phyloP scores from a whole-genome alignment of 805 yeast genomes.

The Candida pini region DNA sequence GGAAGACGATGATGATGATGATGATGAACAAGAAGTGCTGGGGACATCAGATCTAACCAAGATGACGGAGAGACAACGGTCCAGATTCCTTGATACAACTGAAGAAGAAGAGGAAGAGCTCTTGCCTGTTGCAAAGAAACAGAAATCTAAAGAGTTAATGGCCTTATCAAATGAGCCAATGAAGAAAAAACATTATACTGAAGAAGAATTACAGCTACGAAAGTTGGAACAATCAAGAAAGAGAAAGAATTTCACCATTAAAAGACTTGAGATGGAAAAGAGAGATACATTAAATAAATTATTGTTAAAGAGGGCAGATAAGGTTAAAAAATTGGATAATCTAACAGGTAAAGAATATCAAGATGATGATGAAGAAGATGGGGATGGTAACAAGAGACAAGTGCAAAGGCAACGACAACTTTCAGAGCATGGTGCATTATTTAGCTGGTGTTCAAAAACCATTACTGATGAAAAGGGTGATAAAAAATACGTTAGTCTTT shows the following conservation, averaged over 20 bases:
- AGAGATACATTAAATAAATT: conserved; percentile 85
- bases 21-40: conserved; percentile 37
- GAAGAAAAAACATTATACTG: conserved; percentile 59
- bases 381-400: conserved; percentile 4
- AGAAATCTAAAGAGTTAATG: conserved; percentile 24
- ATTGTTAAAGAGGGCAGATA: conserved; percentile 76
- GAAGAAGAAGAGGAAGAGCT: conserved; percentile 17
- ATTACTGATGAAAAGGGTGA: conserved; percentile 9
- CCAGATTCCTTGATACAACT: conserved; percentile 33
- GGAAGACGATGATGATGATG: conserved; percentile 24
- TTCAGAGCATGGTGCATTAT: conserved; percentile 39
- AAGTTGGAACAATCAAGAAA: conserved; percentile 86
- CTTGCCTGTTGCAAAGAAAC: conserved; percentile 5
- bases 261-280: conserved; percentile 86
- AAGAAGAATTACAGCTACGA: conserved; percentile 75
- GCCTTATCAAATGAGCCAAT: conserved; percentile 34
- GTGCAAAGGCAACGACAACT: conserved; percentile 33
- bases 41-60: conserved; percentile 38
- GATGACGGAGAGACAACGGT: conserved; percentile 54
- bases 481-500: conserved; percentile 11
- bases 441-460: conserved; percentile 34
- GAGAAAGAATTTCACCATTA: conserved; percentile 77
- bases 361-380: conserved; percentile 18
- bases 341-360: conserved; percentile 25
- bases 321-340: conserved; percentile 40